phyloP scores from a whole-genome alignment of 1,139 yeast genomes.

The Geotrichum citri-aurantii region DNA sequence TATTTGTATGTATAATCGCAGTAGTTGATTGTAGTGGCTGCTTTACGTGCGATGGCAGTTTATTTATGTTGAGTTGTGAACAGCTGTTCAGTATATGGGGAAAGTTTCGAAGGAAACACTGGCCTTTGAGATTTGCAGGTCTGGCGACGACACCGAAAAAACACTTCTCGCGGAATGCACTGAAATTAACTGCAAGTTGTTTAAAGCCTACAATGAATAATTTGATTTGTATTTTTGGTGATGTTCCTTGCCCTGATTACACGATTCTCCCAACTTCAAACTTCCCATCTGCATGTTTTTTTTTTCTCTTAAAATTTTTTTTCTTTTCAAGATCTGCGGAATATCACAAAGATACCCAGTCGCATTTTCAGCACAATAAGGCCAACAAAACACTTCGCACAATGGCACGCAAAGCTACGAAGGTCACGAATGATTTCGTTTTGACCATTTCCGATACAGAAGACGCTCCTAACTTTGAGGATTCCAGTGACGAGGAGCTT shows the following conservation, averaged over 20 bases:
- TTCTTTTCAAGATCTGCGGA: neutral
- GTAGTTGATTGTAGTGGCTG: neutral
- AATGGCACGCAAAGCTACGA: neutral
- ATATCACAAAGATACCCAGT: neutral
- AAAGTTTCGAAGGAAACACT: neutral
- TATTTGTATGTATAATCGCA: neutral
- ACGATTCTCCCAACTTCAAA: constrained; percentile 10
- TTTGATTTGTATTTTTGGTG: no score
- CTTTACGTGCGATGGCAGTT: no score
- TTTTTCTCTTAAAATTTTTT: neutral
- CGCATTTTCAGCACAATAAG: neutral
- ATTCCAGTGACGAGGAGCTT: constrained; percentile 36
- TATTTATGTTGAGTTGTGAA: neutral
- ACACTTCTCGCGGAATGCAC: neutral
- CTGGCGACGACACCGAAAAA: neutral
- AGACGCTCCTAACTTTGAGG: constrained; percentile 46
- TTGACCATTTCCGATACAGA: constrained; percentile 62
- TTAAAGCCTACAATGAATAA: no score
- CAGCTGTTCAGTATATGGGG: neutral
- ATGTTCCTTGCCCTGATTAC: constrained; percentile 2
- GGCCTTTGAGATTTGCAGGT: neutral
- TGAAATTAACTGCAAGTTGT: no score
- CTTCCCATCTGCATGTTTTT: neutral
- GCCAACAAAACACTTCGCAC: neutral
- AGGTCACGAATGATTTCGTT: constrained; percentile 44